These are phyloP conservation scores for Nemania sp. DNA, from an alignment of 2,329 filamentous ascomycete species.

Conservation along the genomic window DNA sequence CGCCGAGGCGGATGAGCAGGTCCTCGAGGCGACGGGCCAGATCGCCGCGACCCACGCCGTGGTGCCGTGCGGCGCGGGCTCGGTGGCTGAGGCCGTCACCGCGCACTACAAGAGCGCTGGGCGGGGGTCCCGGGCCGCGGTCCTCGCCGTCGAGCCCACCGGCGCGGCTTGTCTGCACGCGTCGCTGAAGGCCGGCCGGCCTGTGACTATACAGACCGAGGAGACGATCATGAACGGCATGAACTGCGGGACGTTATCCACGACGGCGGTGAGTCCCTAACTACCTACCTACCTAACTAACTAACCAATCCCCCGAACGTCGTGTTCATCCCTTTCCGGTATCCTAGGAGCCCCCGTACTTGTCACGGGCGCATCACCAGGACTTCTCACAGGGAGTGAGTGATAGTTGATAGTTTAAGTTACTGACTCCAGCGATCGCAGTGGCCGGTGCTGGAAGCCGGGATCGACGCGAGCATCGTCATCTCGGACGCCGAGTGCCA, in stretches of 20 bases:
- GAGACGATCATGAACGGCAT: conserved; percentile 75
- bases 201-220: conserved; percentile 56
- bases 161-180: conserved; percentile 63
- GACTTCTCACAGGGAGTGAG: no score
- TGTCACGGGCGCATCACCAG: no score
- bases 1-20: conserved; percentile 67
- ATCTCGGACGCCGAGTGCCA: conserved; percentile 69
- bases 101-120: conserved; percentile 57
- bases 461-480: conserved; percentile 63
- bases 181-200: conserved; percentile 54
- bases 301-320: no score
- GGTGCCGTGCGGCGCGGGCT: conserved; percentile 73
- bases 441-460: conserved; percentile 63
- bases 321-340: no score
- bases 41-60: conserved; percentile 56
- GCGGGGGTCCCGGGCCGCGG: conserved; percentile 37
- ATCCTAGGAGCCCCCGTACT: no score
- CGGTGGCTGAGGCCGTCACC: conserved; percentile 70
- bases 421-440: no score
- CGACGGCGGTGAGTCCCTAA: no score
- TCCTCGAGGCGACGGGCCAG: conserved; percentile 46
- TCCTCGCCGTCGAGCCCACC: conserved; percentile 74
- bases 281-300: no score
- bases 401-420: no score
- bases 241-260: conserved; percentile 72